A percentile compares a stretch with the other conserved stretches of the same genome.
phyloP scores from a whole-genome alignment of 176 grass and related monocot species.

The Secale cereale region DNA sequence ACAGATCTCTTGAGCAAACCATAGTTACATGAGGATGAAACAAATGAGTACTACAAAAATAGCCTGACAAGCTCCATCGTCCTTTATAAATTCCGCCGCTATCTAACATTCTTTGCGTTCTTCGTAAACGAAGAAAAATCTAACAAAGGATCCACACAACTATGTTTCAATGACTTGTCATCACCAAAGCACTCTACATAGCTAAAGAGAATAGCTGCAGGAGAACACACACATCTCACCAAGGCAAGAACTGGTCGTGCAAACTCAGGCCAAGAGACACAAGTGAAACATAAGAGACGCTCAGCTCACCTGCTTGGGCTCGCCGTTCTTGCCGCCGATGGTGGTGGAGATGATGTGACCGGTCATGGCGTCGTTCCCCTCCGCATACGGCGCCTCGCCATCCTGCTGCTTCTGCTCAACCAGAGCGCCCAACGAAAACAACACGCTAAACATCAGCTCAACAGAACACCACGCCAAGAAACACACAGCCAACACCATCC shows the following conservation, averaged over 20 bases:
- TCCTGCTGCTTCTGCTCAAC: constrained; percentile 18
- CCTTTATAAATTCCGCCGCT: no score
- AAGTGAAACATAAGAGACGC: no score
- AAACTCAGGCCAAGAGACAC: no score
- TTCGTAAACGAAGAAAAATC: background rate
- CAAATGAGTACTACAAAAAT: background rate
- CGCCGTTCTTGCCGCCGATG: constrained; percentile 64
- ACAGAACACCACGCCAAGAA: background rate
- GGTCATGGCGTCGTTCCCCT: constrained; percentile 58
- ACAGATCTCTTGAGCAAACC: background rate
- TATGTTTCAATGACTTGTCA: background rate
- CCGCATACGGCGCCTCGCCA: constrained; percentile 41
- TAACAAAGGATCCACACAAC: background rate
- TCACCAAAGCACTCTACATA: background rate
- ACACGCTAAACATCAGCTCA: background rate
- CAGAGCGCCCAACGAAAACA: background rate
- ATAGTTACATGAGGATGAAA: background rate
- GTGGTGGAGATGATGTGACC: constrained; percentile 82
- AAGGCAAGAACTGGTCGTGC: no score
- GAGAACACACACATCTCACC: no score
- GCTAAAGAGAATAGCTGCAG: background rate
- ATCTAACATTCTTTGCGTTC: background rate
- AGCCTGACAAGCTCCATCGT: background rate
- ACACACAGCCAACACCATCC: background rate
- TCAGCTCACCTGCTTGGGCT: no score